Evolutionary conservation across 352 stramenopile species (phyloP).

Genomic region (Plasmopara muralis): DNA sequence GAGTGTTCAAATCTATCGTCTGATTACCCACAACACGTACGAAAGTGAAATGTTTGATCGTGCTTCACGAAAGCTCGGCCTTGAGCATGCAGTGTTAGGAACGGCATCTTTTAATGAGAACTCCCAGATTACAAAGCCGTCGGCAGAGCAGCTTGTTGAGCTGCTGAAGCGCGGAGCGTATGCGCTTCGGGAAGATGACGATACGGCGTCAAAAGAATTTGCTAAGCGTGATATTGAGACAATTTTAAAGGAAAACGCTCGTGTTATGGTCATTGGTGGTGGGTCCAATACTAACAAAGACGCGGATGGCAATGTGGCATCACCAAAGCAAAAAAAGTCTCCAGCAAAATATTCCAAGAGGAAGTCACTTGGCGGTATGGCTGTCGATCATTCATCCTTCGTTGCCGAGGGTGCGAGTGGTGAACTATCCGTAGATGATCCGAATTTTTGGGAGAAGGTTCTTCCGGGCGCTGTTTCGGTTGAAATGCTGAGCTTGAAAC

Average conservation of each 20-base stretch:
- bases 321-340: slow-evolving; percentile 33
- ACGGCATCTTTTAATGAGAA: slow-evolving; percentile 89
- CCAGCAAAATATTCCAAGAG: slow-evolving; percentile 45
- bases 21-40: slow-evolving; percentile 98
- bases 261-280: slow-evolving; percentile 57
- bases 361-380: slow-evolving; percentile 75
- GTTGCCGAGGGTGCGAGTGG: slow-evolving; percentile 86
- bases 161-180: slow-evolving; percentile 97
- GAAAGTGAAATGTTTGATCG: slow-evolving; percentile 99
- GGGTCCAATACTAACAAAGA: slow-evolving; percentile 30
- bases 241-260: slow-evolving; percentile 85
- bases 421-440: slow-evolving; percentile 92
- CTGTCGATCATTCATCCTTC: slow-evolving; percentile 86
- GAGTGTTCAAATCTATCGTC: slow-evolving; percentile 94
- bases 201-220: slow-evolving; percentile 92
- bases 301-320: slow-evolving; percentile 20
- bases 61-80: slow-evolving; percentile 95
- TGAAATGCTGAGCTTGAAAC: slow-evolving; percentile 80
- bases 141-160: slow-evolving; percentile 92
- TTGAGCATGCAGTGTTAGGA: slow-evolving; percentile 98
- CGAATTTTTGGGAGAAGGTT: slow-evolving; percentile 95
- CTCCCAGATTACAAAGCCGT: slow-evolving; percentile 79
- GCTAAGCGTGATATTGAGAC: slow-evolving; percentile 96
- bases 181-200: slow-evolving; percentile 96
- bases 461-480: slow-evolving; percentile 77